phyloP scores from a whole-genome alignment of 2,329 filamentous ascomycete species.

The Tolypocladium guangdongense region DNA sequence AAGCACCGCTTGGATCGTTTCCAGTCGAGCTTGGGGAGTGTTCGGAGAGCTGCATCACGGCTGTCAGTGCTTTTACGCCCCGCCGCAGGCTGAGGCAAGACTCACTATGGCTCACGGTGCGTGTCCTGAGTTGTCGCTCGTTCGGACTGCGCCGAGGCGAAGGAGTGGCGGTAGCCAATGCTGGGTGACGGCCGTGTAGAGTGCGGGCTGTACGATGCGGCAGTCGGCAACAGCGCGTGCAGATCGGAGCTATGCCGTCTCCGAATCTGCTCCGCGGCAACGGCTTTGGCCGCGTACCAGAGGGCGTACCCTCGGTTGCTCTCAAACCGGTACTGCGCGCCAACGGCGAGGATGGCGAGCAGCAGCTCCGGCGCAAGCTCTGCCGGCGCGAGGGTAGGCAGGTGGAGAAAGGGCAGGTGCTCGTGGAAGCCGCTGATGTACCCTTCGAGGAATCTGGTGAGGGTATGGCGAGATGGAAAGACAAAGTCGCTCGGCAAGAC shows the following conservation, averaged over 20 bases:
- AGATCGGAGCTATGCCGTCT: conserved; percentile 46
- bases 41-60: conserved; percentile 39
- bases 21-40: conserved; percentile 46
- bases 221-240: conserved; percentile 43
- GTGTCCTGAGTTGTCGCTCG: conserved; percentile 46
- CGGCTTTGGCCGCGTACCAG: conserved; percentile 50
- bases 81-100: conserved; percentile 1
- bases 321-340: conserved; percentile 55
- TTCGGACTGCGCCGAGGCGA: conserved; percentile 47
- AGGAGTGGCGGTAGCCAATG: conserved; percentile 45
- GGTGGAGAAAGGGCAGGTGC: conserved; percentile 49
- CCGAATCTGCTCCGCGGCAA: conserved; percentile 47
- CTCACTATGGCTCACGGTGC: conserved; percentile 49
- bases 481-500: conserved; percentile 52
- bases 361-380: conserved; percentile 59
- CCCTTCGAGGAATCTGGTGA: conserved; percentile 58
- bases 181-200: conserved; percentile 49
- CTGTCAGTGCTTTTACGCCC: not conserved
- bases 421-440: conserved; percentile 58
- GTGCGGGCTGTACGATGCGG: conserved; percentile 48
- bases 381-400: conserved; percentile 52
- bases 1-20: conserved; percentile 54
- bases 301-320: conserved; percentile 46
- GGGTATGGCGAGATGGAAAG: conserved; percentile 57
- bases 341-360: conserved; percentile 56